Base-by-base conservation (phyloP, 176 grass and related monocot genomes). In the Avena atlantica region DNA sequence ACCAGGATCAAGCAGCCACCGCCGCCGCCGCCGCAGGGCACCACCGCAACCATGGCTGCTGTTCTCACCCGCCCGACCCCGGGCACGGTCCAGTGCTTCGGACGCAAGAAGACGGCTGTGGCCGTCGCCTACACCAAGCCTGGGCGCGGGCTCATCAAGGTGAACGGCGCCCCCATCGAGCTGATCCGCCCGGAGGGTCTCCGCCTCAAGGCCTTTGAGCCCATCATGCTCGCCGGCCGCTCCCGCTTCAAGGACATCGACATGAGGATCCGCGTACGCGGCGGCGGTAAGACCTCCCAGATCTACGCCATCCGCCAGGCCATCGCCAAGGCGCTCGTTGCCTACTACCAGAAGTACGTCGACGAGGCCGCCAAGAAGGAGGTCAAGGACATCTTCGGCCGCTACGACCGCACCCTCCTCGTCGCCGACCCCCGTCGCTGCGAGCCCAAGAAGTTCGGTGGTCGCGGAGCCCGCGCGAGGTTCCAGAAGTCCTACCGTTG, bases 371-470 rank as follows among this genome's bases (percentile, higher is more conserved):
- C 90, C 8, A 94, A 79, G 77, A 79, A 79, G 77, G 77, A 79
- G 36, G 56, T 79, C 12, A 79, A 79, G 56, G 77, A 79, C 77
- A 79, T 61, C 34, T 79, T 79, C 19, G 34, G 5, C 56, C 77
- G 77, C 34, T 79, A 79, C 55, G 77, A 79, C 77, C 77, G 77
- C 3, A 79, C 77, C 77, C 77, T 79, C 77, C 56, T 79, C 31
- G 77, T 79, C 12, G 77, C 77, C 13, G 93, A 95, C 73, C 93
- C 93, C 8, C 78, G 93, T 56, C 88, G 93, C 79, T 95, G 93
- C 75, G 93, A 95, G 88, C 93, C 93, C 40, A 95, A 95, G 88
- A 95, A 95, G 83, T 95, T 95, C 34, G 93, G 93, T 9, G 93
- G 93, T 2, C 93, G 93, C 12, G 93, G 93, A 8, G 93, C 93